Base-by-base conservation (phyloP, 371 early-diverging fungal genomes). In the Choanephora cucurbitarum region DNA sequence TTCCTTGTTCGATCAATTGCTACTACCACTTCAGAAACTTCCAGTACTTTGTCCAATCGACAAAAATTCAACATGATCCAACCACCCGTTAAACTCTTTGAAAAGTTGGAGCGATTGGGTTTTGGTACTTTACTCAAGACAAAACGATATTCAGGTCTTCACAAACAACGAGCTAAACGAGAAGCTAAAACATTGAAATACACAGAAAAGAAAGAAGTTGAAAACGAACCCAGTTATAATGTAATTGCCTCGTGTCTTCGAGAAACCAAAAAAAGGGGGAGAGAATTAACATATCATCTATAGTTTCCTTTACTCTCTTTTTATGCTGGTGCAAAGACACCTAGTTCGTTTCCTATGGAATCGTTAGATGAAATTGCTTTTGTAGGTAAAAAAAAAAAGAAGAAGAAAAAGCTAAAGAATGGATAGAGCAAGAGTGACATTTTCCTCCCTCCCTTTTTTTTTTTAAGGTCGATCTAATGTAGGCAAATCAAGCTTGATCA, bases 401-500 rank as follows among this genome's bases (percentile, higher is more conserved):
- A n/a, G n/a, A n/a, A n/a, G n/a, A n/a, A n/a, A n/a, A n/a, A n/a
- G n/a, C n/a, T n/a, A n/a, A n/a, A n/a, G n/a, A n/a, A n/a, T n/a
- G n/a, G n/a, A n/a, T n/a, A n/a, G n/a, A n/a, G n/a, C n/a, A n/a
- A n/a, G 32, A 13, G 31, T 23, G 17, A n/a, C 9, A 5, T 49
- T 13, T 18, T 11, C 13, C 1, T 17, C 0, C 22, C 23, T 9
- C 17, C 17, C 6, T 10, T 5, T 17, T 45, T 11, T 34, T 22
- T 44, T 7, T 11, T 14, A 11, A 33, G 92, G 89, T 8, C 73
- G 91, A 44, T 90, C 90, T 1, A 91, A 91, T 64, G 91, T 89
- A 3, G 91, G 90, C 17, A 92, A 91, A 62, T 91, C 91, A 9
- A 85, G 83, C 49, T 78, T 91, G 47, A 56, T 92, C 33, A 91